These are phyloP conservation scores for Verticillium tricorpus DNA, from an alignment of 2,329 filamentous ascomycete species.

Conservation along the genomic window DNA sequence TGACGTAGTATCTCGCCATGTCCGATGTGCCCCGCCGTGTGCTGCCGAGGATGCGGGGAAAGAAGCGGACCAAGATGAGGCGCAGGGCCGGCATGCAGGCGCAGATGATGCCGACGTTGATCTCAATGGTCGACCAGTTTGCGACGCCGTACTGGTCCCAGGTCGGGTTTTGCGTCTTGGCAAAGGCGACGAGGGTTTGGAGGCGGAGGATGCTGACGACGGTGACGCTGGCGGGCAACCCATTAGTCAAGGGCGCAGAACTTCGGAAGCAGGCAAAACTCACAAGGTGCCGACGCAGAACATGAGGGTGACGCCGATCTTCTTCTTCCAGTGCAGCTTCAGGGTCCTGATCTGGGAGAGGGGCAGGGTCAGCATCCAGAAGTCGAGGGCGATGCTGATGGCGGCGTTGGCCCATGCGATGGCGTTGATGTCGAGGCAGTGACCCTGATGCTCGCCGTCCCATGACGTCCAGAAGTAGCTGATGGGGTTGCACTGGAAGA, in stretches of 20 bases:
- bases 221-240: conserved; percentile 22
- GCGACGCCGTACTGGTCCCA: conserved; percentile 28
- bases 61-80: conserved; percentile 28
- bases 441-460: conserved; percentile 40
- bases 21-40: conserved; percentile 16
- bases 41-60: conserved; percentile 26
- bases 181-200: conserved; percentile 24
- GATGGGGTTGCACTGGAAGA: conserved; percentile 49
- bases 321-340: conserved; percentile 42
- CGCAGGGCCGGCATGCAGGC: conserved; percentile 32
- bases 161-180: conserved; percentile 24
- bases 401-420: conserved; percentile 47
- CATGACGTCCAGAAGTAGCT: conserved; percentile 48
- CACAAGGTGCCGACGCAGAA: conserved; percentile 45
- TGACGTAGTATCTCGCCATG: neutral
- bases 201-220: conserved; percentile 33
- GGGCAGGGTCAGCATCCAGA: conserved; percentile 48
- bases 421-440: conserved; percentile 43
- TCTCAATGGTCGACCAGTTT: conserved; percentile 32
- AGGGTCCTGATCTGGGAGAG: conserved; percentile 37
- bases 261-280: conserved; percentile 12
- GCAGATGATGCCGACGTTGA: conserved; percentile 33
- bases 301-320: conserved; percentile 44
- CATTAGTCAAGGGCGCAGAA: conserved; percentile 1
- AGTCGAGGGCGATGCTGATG: conserved; percentile 48